Conservation (phyloP, 306 rosid species). For the Citrullus amarus region DNA sequence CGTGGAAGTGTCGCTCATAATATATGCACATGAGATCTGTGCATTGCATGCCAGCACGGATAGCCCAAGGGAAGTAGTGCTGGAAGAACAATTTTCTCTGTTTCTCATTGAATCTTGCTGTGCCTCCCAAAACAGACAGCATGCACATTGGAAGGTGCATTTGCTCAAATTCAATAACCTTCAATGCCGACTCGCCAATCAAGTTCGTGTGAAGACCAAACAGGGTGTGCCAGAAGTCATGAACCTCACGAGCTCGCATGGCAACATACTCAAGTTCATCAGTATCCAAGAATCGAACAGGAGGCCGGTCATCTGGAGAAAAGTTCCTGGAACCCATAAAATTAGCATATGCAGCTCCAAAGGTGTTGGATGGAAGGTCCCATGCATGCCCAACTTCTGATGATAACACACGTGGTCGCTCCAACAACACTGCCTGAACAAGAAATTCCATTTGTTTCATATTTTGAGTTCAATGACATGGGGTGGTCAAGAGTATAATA, state of each 20-base stretch:
- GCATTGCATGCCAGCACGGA: conserved; percentile 61
- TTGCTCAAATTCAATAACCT: conserved; percentile 79
- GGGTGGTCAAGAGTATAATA: not conserved
- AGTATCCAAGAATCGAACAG: conserved; percentile 82
- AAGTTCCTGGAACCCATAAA: conserved; percentile 97
- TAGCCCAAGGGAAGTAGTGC: conserved; percentile 87
- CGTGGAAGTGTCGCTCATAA: conserved; percentile 72
- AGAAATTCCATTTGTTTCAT: not conserved
- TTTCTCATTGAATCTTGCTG: conserved; percentile 53
- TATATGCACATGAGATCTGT: conserved; percentile 82
- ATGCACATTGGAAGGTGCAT: conserved; percentile 84
- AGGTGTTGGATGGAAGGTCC: conserved; percentile 72
- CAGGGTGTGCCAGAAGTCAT: conserved; percentile 91
- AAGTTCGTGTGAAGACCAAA: conserved; percentile 79
- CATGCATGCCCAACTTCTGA: conserved; percentile 71
- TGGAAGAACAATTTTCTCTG: conserved; percentile 74
- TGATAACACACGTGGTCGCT: conserved; percentile 62
- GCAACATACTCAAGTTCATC: conserved; percentile 73
- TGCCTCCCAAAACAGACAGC: conserved; percentile 61
- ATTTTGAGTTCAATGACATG: not conserved
- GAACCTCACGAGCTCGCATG: conserved; percentile 89
- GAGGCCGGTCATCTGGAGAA: conserved; percentile 89
- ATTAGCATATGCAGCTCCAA: conserved; percentile 83
- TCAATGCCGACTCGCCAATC: conserved; percentile 83
- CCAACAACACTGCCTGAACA: conserved; percentile 50